These are phyloP conservation scores for Ogataea kodamae DNA, from an alignment of 805 yeast genomes.

Conservation along the genomic window DNA sequence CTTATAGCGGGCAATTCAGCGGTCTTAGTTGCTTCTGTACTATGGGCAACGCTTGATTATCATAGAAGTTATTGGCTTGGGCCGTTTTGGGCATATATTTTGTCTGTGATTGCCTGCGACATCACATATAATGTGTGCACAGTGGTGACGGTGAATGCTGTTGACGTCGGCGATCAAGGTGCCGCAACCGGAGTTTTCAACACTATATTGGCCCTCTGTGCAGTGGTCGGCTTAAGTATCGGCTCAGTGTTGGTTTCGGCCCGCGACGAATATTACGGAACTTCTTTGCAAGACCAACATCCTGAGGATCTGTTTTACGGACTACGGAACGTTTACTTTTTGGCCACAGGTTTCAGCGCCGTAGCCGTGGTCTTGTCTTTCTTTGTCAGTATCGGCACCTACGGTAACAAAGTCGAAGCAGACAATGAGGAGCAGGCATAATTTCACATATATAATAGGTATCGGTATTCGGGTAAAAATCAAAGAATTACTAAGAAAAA, in stretches of 20 bases:
- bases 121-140: constrained; percentile 39
- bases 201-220: constrained; percentile 35
- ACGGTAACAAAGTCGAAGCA: constrained; percentile 10
- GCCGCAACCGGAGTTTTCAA: constrained; percentile 41
- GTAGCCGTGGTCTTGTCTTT: constrained; percentile 27
- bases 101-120: constrained; percentile 41
- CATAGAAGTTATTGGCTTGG: constrained; percentile 37
- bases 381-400: constrained; percentile 33
- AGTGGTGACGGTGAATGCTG: constrained; percentile 36
- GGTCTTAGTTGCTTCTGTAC: constrained; percentile 30
- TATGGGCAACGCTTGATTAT: constrained; percentile 36
- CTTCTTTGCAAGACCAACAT: constrained; percentile 15
- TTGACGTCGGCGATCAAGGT: constrained; percentile 33
- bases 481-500: no score
- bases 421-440: neutral
- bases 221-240: constrained; percentile 37
- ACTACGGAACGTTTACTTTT: constrained; percentile 33
- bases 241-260: constrained; percentile 34
- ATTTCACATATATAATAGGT: no score
- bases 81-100: constrained; percentile 36
- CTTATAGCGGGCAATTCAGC: constrained; percentile 29
- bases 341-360: constrained; percentile 32
- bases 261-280: constrained; percentile 27
- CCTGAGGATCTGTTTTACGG: constrained; percentile 24
- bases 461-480: no score